These are phyloP conservation scores for Davidsoniella eucalypti DNA, from an alignment of 2,329 filamentous ascomycete species.

Conservation along the genomic window DNA sequence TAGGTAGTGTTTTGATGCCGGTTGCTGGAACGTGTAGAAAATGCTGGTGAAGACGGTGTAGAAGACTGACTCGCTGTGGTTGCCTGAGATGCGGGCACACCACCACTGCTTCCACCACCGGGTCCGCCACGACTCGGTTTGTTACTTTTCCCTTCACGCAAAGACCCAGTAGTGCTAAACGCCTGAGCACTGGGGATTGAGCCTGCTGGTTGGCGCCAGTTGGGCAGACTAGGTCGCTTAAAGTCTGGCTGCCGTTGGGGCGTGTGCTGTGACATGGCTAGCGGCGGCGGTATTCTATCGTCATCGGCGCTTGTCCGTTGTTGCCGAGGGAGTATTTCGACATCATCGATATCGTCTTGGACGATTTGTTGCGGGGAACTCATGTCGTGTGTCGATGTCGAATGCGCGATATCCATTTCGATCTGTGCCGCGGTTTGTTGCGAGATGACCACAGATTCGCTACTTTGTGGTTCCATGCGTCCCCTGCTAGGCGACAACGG, in stretches of 20 bases:
- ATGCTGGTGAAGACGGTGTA: constrained; percentile 18
- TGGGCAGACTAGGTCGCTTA: not conserved
- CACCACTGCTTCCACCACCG: constrained; percentile 11
- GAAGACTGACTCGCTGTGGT: constrained; percentile 24
- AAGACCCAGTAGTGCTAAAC: not conserved
- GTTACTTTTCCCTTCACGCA: no score
- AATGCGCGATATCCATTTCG: constrained; percentile 27
- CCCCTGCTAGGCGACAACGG: no score
- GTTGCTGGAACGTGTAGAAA: constrained; percentile 15
- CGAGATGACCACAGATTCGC: constrained; percentile 23
- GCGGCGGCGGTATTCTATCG: no score
- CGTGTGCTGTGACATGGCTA: not conserved
- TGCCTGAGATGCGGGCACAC: constrained; percentile 26
- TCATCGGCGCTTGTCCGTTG: no score
- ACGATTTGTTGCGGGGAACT: no score
- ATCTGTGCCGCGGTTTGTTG: constrained; percentile 37
- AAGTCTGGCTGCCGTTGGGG: not conserved
- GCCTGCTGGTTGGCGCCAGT: not conserved
- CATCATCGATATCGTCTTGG: no score
- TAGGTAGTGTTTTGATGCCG: not conserved
- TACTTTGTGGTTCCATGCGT: not conserved
- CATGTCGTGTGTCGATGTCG: constrained; percentile 18
- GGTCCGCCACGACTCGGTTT: not conserved
- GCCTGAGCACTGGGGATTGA: not conserved
- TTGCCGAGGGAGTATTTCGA: no score